Conservation (phyloP, 2,329 filamentous ascomycete genomes). For the Sphaerulina musiva region DNA sequence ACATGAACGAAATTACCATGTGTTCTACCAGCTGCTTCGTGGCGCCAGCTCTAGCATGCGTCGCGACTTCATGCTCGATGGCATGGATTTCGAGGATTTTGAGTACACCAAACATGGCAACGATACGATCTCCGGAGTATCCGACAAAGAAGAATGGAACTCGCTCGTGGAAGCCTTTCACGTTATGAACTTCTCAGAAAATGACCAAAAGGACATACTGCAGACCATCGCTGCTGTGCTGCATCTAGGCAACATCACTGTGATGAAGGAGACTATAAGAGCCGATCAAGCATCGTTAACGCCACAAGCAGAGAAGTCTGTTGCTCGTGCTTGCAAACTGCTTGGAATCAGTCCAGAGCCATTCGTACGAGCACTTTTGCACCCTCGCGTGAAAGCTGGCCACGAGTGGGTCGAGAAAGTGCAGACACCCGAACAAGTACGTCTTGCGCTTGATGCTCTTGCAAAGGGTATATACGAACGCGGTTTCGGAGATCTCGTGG, state of each 20-base stretch:
- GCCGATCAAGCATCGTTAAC: conserved; percentile 83
- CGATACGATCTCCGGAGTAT: conserved; percentile 83
- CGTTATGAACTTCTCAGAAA: conserved; percentile 84
- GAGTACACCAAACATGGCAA: conserved; percentile 88
- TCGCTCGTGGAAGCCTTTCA: conserved; percentile 83
- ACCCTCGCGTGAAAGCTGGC: conserved; percentile 90
- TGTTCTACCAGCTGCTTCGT: conserved; percentile 92
- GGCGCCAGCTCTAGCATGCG: conserved; percentile 71
- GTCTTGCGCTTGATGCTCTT: conserved; percentile 79
- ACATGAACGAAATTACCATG: conserved; percentile 90
- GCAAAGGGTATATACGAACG: conserved; percentile 98
- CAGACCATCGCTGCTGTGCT: conserved; percentile 84
- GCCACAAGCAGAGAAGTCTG: conserved; percentile 65
- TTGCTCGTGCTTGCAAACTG: conserved; percentile 72
- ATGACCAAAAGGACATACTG: conserved; percentile 76
- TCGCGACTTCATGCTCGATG: conserved; percentile 67
- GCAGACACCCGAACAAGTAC: conserved; percentile 93
- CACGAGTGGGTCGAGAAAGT: conserved; percentile 98
- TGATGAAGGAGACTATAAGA: conserved; percentile 82
- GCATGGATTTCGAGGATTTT: conserved; percentile 76
- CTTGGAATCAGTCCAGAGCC: conserved; percentile 77
- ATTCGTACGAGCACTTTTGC: conserved; percentile 81
- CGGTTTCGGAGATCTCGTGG: conserved; percentile 86
- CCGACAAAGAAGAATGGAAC: conserved; percentile 85
- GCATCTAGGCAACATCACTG: conserved; percentile 84